Base-by-base conservation (phyloP, 306 rosid species). In the Carpinus fangiana region DNA sequence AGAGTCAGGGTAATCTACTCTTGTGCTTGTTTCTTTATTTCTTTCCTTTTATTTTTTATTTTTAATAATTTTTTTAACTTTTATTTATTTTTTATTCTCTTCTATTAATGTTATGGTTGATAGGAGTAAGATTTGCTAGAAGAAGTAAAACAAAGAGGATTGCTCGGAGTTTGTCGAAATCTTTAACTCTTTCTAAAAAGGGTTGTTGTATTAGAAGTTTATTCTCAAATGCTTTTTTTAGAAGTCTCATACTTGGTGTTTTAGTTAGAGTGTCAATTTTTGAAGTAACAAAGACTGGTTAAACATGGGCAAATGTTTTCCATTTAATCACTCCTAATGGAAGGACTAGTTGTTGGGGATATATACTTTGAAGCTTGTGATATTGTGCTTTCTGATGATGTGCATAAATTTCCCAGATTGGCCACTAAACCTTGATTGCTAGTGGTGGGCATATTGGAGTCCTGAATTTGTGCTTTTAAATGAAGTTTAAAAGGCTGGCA, bases 1-100 rank as follows among this genome's bases (percentile, higher is more conserved):
- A 91, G 98, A 83, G 97, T 94, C 93, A 92, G 97, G 97, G 98
- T 91, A 59, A 91, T 83, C 13, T 62, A 51, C 73, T 70, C 45
- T 64, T 31, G 3, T 70, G 71, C 59, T 82, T 57, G 14, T 31
- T 67, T 38, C 66, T 67, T 9, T 72, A 18, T 76, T 17, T 76
- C 26, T 23, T 69, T 72, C 53, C 81, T 79, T 31, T 51, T 67
- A 34, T 31, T 54, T 53, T 72, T 10, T 79, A 5, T 55, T 54
- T 74, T 13, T 7, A 41, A 21, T 23, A 23, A 23, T 23, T 23
- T 23, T 23, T 23, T 23, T 23, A 23, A 23, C 26, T 23, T 23
- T 23, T 23, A 23, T 23, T 23, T n/a, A n/a, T 5, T 46, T 36
- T 23, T 65, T 51, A 10, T 43, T 13, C 51, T 48, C 14, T 43